Evolutionary conservation across 2,329 filamentous ascomycete species (phyloP).

Genomic region (Lomentospora prolificans): DNA sequence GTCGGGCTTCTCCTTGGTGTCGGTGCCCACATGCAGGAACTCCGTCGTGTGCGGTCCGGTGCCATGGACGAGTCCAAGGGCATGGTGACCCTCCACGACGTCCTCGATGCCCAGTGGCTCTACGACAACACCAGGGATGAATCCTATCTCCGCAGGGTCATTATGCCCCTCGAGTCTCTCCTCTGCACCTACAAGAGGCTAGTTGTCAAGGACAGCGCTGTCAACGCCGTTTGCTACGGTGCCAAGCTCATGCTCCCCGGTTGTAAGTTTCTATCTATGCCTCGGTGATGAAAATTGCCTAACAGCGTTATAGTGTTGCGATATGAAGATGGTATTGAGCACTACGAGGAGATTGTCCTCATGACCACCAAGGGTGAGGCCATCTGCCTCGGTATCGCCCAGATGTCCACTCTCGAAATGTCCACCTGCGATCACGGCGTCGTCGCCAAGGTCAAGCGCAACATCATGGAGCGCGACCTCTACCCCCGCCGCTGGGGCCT

Average conservation of each 20-base stretch:
- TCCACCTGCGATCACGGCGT: slow-evolving; percentile 95
- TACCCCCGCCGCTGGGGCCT: slow-evolving; percentile 97
- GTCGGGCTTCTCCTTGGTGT: slow-evolving; percentile 67
- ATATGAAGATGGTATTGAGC: slow-evolving; percentile 85
- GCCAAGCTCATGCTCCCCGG: slow-evolving; percentile 98
- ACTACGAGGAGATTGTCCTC: slow-evolving; percentile 90
- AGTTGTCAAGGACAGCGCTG: slow-evolving; percentile 74
- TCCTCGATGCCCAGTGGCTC: slow-evolving; percentile 91
- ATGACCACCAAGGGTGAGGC: slow-evolving; percentile 99
- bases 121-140: slow-evolving; percentile 95
- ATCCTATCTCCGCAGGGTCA: slow-evolving; percentile 81
- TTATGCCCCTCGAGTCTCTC: slow-evolving; percentile 84
- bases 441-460: slow-evolving; percentile 97
- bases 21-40: slow-evolving; percentile 96
- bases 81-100: slow-evolving; percentile 77
- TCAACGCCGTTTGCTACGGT: slow-evolving; percentile 97
- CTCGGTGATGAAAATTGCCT: neutral
- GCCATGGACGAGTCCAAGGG: slow-evolving; percentile 87
- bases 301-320: slow-evolving; percentile 50
- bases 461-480: slow-evolving; percentile 98
- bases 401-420: slow-evolving; percentile 95
- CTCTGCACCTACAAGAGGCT: slow-evolving; percentile 91
- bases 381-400: slow-evolving; percentile 88
- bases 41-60: slow-evolving; percentile 84
- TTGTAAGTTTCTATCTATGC: slow-evolving; percentile 13